Conservation (phyloP, 192 early-diverging fungal species). For the Coemansia sp. region DNA sequence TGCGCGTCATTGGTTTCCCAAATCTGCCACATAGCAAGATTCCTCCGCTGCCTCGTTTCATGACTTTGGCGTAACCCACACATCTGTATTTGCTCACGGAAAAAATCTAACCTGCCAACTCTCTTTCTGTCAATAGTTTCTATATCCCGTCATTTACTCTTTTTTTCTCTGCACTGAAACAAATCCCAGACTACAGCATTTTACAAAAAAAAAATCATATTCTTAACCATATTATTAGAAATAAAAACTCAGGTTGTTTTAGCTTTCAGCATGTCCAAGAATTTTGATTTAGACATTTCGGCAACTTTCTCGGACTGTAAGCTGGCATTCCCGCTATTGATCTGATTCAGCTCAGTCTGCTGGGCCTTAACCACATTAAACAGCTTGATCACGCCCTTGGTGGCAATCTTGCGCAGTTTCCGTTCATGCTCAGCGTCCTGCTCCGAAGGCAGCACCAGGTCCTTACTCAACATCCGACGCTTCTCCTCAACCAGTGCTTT, state of each 20-base stretch:
- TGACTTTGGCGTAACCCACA: too few relatives aligned
- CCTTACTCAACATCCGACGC: constrained; percentile 9
- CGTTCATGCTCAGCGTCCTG: constrained; percentile 84
- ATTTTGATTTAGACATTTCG: constrained; percentile 64
- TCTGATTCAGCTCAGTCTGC: constrained; percentile 64
- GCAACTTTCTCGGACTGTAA: constrained; percentile 57
- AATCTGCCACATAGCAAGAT: constrained; percentile 24
- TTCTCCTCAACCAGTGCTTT: constrained; percentile 72
- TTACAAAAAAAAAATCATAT: neutral
- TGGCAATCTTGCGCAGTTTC: constrained; percentile 84
- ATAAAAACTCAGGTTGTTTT: constrained; percentile 23
- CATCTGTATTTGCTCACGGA: too few relatives aligned
- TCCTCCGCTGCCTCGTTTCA: too few relatives aligned
- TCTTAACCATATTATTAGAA: too few relatives aligned
- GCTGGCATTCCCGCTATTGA: constrained; percentile 48
- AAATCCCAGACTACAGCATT: neutral
- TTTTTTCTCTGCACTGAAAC: too few relatives aligned
- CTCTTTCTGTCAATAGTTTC: too few relatives aligned
- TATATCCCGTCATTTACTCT: too few relatives aligned
- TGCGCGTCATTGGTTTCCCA: constrained; percentile 50
- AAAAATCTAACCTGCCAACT: too few relatives aligned
- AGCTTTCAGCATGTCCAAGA: constrained; percentile 68
- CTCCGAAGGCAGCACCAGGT: constrained; percentile 68
- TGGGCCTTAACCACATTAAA: constrained; percentile 92
- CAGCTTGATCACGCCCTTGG: constrained; percentile 87